Base-by-base conservation (phyloP, 1,284 basidiomycete species). In the Kalmanozyma brasiliensis region DNA sequence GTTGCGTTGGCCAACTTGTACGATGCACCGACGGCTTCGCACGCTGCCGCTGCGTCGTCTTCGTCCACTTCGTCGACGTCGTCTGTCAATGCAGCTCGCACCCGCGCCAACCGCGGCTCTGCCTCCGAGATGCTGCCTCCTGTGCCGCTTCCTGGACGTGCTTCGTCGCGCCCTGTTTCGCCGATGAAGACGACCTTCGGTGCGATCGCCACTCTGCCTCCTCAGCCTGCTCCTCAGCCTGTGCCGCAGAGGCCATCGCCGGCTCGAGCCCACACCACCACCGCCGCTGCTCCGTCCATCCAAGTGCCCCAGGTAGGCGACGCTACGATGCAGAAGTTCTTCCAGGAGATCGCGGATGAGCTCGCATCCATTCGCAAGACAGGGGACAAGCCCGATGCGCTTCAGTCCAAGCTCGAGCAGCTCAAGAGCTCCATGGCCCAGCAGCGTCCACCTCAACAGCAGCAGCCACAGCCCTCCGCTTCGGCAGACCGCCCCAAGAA, bases 261-360 rank as follows among this genome's bases (percentile, higher is more conserved):
- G 4, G 80, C 82, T 8, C 60, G 65, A 10, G 59, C 59, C 23
- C 55, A 55, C 33, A 55, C 80, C 29, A 52, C 69, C 8, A 55
- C 73, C 66, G 79, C 74, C 57, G 53, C n/a, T n/a, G n/a, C 68
- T 30, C 64, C 81, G 8, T 53, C 59, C 23, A 65, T 74, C 57
- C 38, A 68, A 51, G 66, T 73, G 45, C 68, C 67, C 5, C 62
- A 60, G 42, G 69, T 63, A 23, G 42, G 88, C 63, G 89, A 91
- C 72, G 87, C 87, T 42, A 87, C 87, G 38, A 88, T 93, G 79
- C 89, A 91, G 61, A 83, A 86, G 36, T 92, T 92, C 83, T 90
- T 93, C 82, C 85, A 89, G 53, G 90, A 93, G 82, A 89, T 94
- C 46, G 89, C 89, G 8, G 88, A 91, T 37, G 90, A 91, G 74